Percentiles rank a stretch among this genome's conserved stretches.
phyloP scores from a whole-genome alignment of 805 yeast genomes.

The Wickerhamiella azyma region DNA sequence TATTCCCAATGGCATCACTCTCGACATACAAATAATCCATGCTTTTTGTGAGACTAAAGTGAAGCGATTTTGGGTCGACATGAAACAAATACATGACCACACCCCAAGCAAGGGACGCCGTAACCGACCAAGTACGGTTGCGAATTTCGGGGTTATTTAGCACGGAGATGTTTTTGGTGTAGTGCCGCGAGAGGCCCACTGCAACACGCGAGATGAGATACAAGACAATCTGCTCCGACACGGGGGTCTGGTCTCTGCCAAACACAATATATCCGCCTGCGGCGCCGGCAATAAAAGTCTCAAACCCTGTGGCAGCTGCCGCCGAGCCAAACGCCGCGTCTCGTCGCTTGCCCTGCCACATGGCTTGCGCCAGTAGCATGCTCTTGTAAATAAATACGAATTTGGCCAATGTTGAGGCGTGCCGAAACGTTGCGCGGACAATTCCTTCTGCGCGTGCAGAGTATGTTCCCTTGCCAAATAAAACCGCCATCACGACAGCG shows the following conservation, averaged over 20 bases:
- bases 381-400: conserved; percentile 44
- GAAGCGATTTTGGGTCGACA: conserved; percentile 46
- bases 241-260: conserved; percentile 29
- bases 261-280: conserved; percentile 31
- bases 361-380: conserved; percentile 20
- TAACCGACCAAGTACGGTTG: conserved; percentile 39
- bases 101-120: conserved; percentile 60
- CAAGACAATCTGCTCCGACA: conserved; percentile 61
- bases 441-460: conserved; percentile 31
- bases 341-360: conserved; percentile 17
- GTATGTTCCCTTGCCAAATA: conserved; percentile 40
- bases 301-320: conserved; percentile 13
- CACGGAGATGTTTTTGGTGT: conserved; percentile 10
- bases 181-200: conserved; percentile 35
- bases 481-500: conserved; percentile 45
- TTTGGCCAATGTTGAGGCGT: conserved; percentile 40
- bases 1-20: conserved; percentile 11
- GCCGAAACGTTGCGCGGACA: conserved; percentile 39
- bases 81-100: conserved; percentile 58
- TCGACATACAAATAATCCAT: conserved; percentile 64
- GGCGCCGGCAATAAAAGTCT: conserved; percentile 27
- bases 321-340: conserved; percentile 11
- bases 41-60: conserved; percentile 48
- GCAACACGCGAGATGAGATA: conserved; percentile 59
- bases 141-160: conserved; percentile 15